phyloP scores from a whole-genome alignment of 1,139 yeast genomes.

The Yamadazyma trypodendri region DNA sequence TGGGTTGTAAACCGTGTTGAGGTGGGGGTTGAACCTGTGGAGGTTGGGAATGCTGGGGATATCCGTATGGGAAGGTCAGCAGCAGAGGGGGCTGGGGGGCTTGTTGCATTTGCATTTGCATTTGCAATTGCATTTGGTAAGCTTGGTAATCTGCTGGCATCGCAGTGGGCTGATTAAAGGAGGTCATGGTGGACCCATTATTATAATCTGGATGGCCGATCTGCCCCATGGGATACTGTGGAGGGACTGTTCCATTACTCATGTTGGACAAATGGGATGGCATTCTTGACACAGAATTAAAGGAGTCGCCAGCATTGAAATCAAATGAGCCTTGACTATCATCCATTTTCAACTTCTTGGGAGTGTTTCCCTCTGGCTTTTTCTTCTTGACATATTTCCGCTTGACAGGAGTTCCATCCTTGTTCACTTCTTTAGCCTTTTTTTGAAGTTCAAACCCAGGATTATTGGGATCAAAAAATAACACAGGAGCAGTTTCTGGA shows the following conservation, averaged over 20 bases:
- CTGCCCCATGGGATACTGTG: constrained; percentile 13
- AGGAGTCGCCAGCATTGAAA: constrained; percentile 13
- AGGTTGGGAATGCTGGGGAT: constrained; percentile 8
- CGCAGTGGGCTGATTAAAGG: constrained; percentile 13
- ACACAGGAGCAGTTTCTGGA: constrained; percentile 55
- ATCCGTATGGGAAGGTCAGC: constrained; percentile 1
- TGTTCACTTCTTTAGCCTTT: constrained; percentile 43
- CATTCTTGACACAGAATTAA: constrained; percentile 16
- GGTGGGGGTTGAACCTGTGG: constrained; percentile 13
- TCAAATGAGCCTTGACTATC: constrained; percentile 8
- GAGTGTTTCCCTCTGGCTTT: constrained; percentile 36
- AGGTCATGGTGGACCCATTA: constrained; percentile 1
- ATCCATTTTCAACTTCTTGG: constrained; percentile 34
- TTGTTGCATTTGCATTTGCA: constrained; percentile 23
- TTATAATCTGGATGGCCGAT: constrained; percentile 30
- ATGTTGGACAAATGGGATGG: constrained; percentile 16
- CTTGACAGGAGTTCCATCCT: constrained; percentile 46
- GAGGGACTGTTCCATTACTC: constrained; percentile 9
- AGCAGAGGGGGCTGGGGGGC: constrained; percentile 17
- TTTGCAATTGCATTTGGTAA: constrained; percentile 30
- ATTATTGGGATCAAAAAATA: constrained; percentile 48
- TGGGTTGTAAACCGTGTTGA: constrained; percentile 16
- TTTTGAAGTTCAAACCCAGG: constrained; percentile 47
- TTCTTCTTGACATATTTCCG: constrained; percentile 44
- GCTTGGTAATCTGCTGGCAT: constrained; percentile 25